A percentile compares a stretch with the other conserved stretches of the same genome.
Conservation (phyloP, 768 basidiomycete species). For the Rossbeevera mucosa region DNA sequence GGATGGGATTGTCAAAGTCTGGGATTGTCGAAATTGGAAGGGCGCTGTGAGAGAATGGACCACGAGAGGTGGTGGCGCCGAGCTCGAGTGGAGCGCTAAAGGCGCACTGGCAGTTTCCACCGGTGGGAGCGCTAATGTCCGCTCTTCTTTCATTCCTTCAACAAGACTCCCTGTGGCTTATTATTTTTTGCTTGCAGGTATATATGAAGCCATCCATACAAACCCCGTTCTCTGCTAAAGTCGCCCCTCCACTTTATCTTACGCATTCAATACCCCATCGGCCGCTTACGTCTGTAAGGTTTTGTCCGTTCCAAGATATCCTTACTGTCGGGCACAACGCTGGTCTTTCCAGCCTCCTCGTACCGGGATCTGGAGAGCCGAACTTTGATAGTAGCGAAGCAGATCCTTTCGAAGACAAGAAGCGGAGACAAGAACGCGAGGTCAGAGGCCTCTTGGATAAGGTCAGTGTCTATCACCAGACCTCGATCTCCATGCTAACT, state of each 20-base stretch:
- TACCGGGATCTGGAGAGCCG: conserved; percentile 90
- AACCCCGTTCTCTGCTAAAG: conserved; percentile 41
- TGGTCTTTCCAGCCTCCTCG: conserved; percentile 80
- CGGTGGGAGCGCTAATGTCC: conserved; percentile 80
- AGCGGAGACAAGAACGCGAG: conserved; percentile 80
- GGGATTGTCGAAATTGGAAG: conserved; percentile 97
- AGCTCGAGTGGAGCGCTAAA: conserved; percentile 80
- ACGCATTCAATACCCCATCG: conserved; percentile 81
- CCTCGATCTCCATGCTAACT: neutral
- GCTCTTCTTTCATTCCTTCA: conserved; percentile 14
- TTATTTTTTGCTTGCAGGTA: conserved; percentile 41
- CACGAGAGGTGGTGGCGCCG: conserved; percentile 61
- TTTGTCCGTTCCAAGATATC: conserved; percentile 85
- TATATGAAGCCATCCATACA: conserved; percentile 70
- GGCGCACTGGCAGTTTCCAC: conserved; percentile 79
- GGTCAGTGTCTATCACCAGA: conserved; percentile 32
- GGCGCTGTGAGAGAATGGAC: conserved; percentile 78
- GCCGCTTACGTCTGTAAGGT: conserved; percentile 71
- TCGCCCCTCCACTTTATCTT: conserved; percentile 78
- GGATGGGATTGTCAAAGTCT: conserved; percentile 88
- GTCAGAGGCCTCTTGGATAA: conserved; percentile 89
- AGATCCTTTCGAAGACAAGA: conserved; percentile 89
- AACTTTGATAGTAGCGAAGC: conserved; percentile 93
- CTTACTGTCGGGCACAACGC: conserved; percentile 72
- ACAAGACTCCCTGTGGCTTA: neutral